Evolutionary conservation across 1,284 basidiomycete genomes (phyloP), one percentile per base, ranked within the genome.

Genomic region (Irpex sp.): DNA sequence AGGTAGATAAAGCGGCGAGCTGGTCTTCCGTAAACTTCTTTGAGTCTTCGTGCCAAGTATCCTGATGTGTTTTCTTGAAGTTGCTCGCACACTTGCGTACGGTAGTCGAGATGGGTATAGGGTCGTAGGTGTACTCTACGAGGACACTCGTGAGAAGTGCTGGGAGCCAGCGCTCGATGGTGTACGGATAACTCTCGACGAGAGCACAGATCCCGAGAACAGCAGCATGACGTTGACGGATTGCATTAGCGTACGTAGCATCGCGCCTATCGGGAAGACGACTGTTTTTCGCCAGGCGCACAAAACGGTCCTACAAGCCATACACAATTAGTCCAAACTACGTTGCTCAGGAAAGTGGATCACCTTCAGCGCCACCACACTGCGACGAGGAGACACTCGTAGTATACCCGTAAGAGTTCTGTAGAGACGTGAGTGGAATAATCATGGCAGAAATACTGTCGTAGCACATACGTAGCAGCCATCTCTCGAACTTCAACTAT

Each of bases 111-210:
- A 92, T 88, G 5, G 89, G 89, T 49, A 88, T 85, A 86, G 93
- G 93, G 70, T 93, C 91, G 67, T 93, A 90, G 0, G 90, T 88
- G 72, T 93, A 90, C 70, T 91, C 88, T n/a, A 86, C 88, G 57
- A 94, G 77, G 21, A 90, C 82, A 65, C 81, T 84, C 57, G 88
- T 87, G 64, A 90, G 77, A 59, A 93, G 78, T 49, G 85, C 83
- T 0, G 92, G 92, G 84, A 93, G 89, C 91, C 92, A 95, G 65
- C 85, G 86, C 66, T 93, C 92, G 37, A 94, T 88, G 0, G 92
- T 92, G 74, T 94, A 94, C 0, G 92, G 92, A 71, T 90, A 93
- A 55, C 90, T 92, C 61, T 90, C 88, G 9, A 95, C 82, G 35
- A 94, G 78, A 0, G 92, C 91, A 65, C 88, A 89, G 47, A 92